phyloP scores from a whole-genome alignment of 2,329 filamentous ascomycete species.

The Fusarium hostae region DNA sequence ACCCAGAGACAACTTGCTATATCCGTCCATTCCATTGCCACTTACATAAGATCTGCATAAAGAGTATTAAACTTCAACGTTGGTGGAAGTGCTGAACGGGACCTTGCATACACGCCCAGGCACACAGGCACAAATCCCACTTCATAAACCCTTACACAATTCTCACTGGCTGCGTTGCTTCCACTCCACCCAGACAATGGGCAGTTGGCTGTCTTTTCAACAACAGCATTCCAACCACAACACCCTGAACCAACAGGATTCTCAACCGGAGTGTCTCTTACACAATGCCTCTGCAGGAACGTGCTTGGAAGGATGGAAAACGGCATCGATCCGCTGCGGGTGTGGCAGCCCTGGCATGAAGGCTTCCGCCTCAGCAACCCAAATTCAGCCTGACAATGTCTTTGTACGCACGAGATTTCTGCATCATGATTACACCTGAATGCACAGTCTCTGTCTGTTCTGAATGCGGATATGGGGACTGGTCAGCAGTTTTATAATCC shows the following conservation, averaged over 20 bases:
- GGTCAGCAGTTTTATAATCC: conserved; percentile 25
- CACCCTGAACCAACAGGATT: neutral
- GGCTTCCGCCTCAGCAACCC: conserved; percentile 35
- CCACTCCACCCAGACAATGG: neutral
- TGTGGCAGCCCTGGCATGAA: conserved; percentile 21
- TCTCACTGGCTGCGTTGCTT: neutral
- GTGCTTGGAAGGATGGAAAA: neutral
- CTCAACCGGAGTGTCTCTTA: neutral
- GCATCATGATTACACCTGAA: neutral
- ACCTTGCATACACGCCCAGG: conserved; percentile 2
- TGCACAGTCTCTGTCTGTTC: neutral
- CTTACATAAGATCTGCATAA: neutral
- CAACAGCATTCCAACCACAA: conserved; percentile 25
- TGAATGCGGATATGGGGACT: conserved; percentile 24
- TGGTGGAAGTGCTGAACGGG: neutral
- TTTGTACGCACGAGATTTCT: neutral
- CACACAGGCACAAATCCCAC: neutral
- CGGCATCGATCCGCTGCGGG: conserved; percentile 14
- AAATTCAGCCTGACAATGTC: conserved; percentile 30
- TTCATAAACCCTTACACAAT: neutral
- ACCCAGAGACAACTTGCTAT: neutral
- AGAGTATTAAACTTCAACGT: neutral
- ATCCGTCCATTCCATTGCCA: neutral
- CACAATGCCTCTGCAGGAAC: conserved; percentile 18
- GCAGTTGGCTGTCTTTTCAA: neutral